These are phyloP conservation scores for Chaetomiaceae sp. DNA, from an alignment of 2,329 filamentous ascomycete species.

Conservation along the genomic window DNA sequence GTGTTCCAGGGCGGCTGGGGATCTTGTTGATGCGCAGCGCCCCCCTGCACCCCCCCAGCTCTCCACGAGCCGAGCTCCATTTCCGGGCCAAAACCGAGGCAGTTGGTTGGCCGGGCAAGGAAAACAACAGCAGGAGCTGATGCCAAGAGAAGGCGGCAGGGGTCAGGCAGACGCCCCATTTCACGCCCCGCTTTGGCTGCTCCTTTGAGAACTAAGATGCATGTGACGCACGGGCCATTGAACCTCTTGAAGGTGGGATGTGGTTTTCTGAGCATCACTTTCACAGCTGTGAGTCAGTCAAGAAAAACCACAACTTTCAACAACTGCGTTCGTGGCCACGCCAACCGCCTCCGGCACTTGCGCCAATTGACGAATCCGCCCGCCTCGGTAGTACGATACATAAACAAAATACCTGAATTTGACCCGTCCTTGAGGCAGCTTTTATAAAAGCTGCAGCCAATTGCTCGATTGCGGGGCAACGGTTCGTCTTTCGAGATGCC, in stretches of 20 bases:
- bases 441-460: background rate
- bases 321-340: background rate
- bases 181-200: slow-evolving; percentile 1
- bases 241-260: slow-evolving; percentile 15
- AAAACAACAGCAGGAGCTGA: slow-evolving; percentile 17
- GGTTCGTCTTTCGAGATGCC: slow-evolving; percentile 54
- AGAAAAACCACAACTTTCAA: slow-evolving; percentile 1
- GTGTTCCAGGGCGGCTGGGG: slow-evolving; percentile 13
- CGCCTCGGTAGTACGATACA: background rate
- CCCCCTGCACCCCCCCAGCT: slow-evolving; percentile 9
- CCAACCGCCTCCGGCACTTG: background rate
- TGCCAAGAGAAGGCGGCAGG: slow-evolving; percentile 16
- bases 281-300: slow-evolving; percentile 8
- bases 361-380: background rate
- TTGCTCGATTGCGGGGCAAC: slow-evolving; percentile 6
- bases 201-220: background rate
- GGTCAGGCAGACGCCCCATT: background rate
- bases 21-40: slow-evolving; percentile 19
- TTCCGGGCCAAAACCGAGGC: slow-evolving; percentile 26
- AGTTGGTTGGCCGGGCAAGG: slow-evolving; percentile 28
- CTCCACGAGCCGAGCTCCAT: slow-evolving; percentile 20
- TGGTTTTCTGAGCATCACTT: background rate
- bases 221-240: slow-evolving; percentile 17
- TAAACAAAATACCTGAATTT: background rate
- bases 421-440: background rate